These are phyloP conservation scores for Sphaceloma murrayae DNA, from an alignment of 2,329 filamentous ascomycete species.

Conservation along the genomic window DNA sequence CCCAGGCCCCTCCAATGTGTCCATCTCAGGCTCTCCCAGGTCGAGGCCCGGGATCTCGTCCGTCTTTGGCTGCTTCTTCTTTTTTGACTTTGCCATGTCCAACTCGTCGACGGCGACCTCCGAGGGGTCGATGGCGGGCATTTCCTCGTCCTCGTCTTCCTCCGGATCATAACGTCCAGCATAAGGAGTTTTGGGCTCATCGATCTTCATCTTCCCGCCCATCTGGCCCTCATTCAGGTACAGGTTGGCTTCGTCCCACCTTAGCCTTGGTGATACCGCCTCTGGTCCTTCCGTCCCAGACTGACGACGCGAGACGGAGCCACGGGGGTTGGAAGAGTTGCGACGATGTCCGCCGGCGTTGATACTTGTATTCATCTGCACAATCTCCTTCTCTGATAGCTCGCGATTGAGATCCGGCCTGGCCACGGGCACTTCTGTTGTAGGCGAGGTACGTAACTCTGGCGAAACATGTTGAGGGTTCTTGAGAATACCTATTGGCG, in stretches of 20 bases:
- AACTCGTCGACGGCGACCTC: slow-evolving; percentile 61
- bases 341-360: slow-evolving; percentile 85
- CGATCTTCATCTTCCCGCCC: slow-evolving; percentile 95
- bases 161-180: slow-evolving; percentile 82
- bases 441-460: slow-evolving; percentile 39
- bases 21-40: slow-evolving; percentile 76
- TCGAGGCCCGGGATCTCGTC: slow-evolving; percentile 88
- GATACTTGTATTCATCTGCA: slow-evolving; percentile 84
- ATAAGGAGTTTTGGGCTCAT: slow-evolving; percentile 96
- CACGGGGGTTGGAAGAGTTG: slow-evolving; percentile 64
- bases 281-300: slow-evolving; percentile 48
- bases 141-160: slow-evolving; percentile 76
- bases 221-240: slow-evolving; percentile 96
- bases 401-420: slow-evolving; percentile 40
- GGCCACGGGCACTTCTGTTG: slow-evolving; percentile 24
- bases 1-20: slow-evolving; percentile 28
- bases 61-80: slow-evolving; percentile 40
- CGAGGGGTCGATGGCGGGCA: slow-evolving; percentile 55
- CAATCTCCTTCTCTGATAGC: slow-evolving; percentile 73
- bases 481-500: slow-evolving; percentile 72
- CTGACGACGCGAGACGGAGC: slow-evolving; percentile 61
- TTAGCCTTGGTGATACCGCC: slow-evolving; percentile 63
- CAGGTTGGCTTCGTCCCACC: slow-evolving; percentile 98
- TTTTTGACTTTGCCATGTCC: slow-evolving; percentile 42
- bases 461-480: slow-evolving; percentile 59